Conservation (phyloP, 2,329 filamentous ascomycete genomes). For the Arthrinium phaeospermum region DNA sequence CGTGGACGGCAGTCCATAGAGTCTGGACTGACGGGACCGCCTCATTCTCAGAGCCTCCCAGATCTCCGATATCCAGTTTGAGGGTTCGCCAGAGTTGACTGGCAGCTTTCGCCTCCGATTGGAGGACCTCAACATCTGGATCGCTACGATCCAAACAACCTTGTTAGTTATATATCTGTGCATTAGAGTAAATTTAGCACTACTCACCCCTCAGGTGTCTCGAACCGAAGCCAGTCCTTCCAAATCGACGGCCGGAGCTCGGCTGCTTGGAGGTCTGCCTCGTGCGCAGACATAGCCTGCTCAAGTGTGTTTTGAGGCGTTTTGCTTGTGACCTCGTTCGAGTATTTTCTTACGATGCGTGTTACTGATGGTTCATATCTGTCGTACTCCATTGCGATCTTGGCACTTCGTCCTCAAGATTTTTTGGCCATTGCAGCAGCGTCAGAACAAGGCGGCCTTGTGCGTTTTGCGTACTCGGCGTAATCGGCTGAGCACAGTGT, state of each 20-base stretch:
- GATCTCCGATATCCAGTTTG: constrained; percentile 9
- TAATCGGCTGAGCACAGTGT: no score
- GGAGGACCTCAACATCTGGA: not conserved
- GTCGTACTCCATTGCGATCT: not conserved
- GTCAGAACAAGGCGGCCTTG: not conserved
- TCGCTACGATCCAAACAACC: not conserved
- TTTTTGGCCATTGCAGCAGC: not conserved
- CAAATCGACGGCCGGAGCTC: constrained; percentile 15
- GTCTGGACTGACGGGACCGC: not conserved
- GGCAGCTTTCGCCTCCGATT: constrained; percentile 1
- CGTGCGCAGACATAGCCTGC: constrained; percentile 18
- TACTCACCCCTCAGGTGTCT: not conserved
- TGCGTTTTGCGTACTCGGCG: not conserved
- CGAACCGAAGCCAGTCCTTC: constrained; percentile 21
- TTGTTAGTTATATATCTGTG: not conserved
- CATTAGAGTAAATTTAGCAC: no score
- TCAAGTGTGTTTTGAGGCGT: constrained; percentile 4
- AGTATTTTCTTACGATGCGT: not conserved
- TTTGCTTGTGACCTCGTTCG: not conserved
- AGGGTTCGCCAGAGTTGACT: not conserved
- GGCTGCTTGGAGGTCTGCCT: not conserved
- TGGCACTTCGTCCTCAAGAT: not conserved
- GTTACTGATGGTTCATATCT: not conserved
- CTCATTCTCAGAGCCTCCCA: not conserved
- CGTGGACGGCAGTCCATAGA: not conserved